phyloP scores from a whole-genome alignment of 2,329 filamentous ascomycete species.

The Hypocreales sp. region DNA sequence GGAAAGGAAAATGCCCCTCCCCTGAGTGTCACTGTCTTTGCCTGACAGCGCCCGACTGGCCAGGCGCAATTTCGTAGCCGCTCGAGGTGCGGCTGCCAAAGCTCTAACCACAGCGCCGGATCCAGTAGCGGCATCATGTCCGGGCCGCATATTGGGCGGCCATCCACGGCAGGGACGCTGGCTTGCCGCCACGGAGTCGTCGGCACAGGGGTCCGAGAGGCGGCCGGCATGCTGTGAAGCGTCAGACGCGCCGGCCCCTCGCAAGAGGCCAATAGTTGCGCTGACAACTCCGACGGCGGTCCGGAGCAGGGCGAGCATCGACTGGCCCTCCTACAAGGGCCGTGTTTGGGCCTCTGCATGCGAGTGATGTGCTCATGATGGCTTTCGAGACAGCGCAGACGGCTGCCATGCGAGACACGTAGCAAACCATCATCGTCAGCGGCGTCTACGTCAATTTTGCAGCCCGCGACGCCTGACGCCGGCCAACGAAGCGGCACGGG shows the following conservation, averaged over 20 bases:
- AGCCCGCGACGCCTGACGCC: no score
- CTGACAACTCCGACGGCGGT: not conserved
- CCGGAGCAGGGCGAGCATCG: not conserved
- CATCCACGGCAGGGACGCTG: slow-evolving; percentile 1
- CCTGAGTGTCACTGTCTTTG: no score
- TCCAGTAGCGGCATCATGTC: slow-evolving; percentile 2
- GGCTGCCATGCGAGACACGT: slow-evolving; percentile 1
- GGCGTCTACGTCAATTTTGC: no score
- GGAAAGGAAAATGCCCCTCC: no score
- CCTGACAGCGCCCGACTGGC: no score
- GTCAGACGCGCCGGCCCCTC: slow-evolving; percentile 2
- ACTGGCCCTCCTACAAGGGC: not conserved
- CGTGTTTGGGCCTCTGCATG: not conserved
- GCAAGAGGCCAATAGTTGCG: slow-evolving; percentile 1
- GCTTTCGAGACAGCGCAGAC: not conserved
- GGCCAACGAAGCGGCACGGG: no score
- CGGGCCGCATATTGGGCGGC: slow-evolving; percentile 1
- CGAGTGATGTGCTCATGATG: not conserved
- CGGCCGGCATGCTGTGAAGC: slow-evolving; percentile 5
- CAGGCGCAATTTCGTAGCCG: no score
- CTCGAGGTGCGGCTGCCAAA: not conserved
- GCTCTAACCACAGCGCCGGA: slow-evolving; percentile 4
- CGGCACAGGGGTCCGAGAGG: slow-evolving; percentile 3
- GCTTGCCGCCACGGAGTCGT: slow-evolving; percentile 3
- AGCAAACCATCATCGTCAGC: not conserved